Evolutionary conservation across 2,329 filamentous ascomycete species (phyloP).

Genomic region (Pseudogymnoascus sp.): DNA sequence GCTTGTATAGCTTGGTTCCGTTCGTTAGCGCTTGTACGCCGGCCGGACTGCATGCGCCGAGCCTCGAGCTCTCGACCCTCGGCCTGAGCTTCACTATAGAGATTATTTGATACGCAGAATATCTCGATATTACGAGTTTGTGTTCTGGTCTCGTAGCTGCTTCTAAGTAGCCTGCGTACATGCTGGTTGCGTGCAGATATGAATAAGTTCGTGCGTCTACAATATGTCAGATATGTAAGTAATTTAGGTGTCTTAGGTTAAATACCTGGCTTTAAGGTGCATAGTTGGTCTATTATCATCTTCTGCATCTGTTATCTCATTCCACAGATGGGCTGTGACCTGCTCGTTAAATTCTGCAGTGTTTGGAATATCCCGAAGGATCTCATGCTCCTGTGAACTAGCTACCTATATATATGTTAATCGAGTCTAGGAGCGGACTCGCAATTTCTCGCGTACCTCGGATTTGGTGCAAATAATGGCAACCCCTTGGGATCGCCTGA

Average conservation of each 20-base stretch:
- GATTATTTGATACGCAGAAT: constrained; percentile 14
- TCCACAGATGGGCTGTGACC: not conserved
- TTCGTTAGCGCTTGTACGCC: constrained; percentile 1
- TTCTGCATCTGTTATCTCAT: not conserved
- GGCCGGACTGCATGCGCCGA: not conserved
- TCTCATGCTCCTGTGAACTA: constrained; percentile 6
- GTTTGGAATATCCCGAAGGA: constrained; percentile 11
- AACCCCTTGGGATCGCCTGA: constrained; percentile 12
- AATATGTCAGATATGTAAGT: not conserved
- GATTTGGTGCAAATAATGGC: constrained; percentile 15
- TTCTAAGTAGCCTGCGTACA: constrained; percentile 4
- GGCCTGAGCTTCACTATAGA: constrained; percentile 5
- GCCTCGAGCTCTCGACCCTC: not conserved
- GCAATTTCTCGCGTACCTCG: constrained; percentile 8
- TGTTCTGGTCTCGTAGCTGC: constrained; percentile 5
- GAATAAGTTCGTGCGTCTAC: constrained; percentile 9
- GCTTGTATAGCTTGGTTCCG: not conserved
- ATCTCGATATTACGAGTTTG: constrained; percentile 9
- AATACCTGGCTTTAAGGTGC: not conserved
- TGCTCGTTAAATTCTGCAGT: constrained; percentile 9
- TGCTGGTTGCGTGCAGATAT: constrained; percentile 13
- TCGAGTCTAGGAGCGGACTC: not conserved
- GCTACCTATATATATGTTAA: constrained; percentile 6
- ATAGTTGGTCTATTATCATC: not conserved
- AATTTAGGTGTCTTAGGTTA: not conserved